Conservation (phyloP, 331 rosid species). For the Stylosanthes scabra region DNA sequence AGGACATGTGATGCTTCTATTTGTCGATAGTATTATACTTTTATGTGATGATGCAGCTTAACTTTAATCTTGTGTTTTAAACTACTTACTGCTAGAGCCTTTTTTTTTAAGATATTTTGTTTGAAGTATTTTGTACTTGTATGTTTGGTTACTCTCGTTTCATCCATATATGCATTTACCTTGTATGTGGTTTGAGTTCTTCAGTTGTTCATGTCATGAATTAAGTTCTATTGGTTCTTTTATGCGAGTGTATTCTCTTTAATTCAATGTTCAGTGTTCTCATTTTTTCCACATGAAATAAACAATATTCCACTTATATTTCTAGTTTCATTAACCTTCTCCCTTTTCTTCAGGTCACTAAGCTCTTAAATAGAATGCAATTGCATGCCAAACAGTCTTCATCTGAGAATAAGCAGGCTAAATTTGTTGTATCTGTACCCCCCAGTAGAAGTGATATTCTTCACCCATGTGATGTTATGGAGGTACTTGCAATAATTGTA, state of each 20-base stretch:
- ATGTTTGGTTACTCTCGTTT: slow-evolving; percentile 1
- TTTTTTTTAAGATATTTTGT: background rate
- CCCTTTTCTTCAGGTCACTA: slow-evolving; percentile 65
- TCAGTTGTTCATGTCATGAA: slow-evolving; percentile 17
- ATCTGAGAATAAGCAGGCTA: slow-evolving; percentile 45
- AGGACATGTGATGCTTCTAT: slow-evolving; percentile 1
- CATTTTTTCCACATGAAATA: slow-evolving; percentile 18
- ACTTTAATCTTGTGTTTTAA: slow-evolving; percentile 13
- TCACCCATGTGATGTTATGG: slow-evolving; percentile 98
- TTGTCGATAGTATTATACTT: background rate
- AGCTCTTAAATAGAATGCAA: slow-evolving; percentile 87
- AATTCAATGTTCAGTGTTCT: slow-evolving; percentile 21
- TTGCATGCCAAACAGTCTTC: slow-evolving; percentile 61
- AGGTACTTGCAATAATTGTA: slow-evolving; percentile 54
- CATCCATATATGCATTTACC: slow-evolving; percentile 13
- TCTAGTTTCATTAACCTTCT: slow-evolving; percentile 17
- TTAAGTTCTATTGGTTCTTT: slow-evolving; percentile 13
- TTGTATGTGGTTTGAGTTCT: slow-evolving; percentile 25
- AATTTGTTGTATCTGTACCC: slow-evolving; percentile 72
- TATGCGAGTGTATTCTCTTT: background rate
- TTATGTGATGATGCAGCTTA: background rate
- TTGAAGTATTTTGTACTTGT: background rate
- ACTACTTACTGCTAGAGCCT: background rate
- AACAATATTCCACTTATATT: slow-evolving; percentile 14
- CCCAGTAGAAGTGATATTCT: slow-evolving; percentile 95